phyloP scores from a whole-genome alignment of 306 rosid species.

The Lathyrus oleraceus region DNA sequence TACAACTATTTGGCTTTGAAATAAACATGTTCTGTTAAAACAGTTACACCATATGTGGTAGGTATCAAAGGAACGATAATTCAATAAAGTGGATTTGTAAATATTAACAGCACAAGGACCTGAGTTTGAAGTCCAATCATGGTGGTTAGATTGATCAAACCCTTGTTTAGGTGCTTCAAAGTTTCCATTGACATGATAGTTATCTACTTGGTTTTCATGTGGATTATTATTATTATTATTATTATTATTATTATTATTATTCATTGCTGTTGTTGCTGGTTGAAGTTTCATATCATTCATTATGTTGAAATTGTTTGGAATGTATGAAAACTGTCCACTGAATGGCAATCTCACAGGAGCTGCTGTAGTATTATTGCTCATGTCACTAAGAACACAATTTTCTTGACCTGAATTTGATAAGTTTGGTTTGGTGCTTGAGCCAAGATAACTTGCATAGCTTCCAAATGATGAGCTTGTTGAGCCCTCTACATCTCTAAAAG shows the following conservation, averaged over 20 bases:
- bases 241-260: no score
- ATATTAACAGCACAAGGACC: slow-evolving; percentile 54
- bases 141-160: slow-evolving; percentile 55
- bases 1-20: no score
- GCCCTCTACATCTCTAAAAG: slow-evolving; percentile 72
- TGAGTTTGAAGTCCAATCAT: slow-evolving; percentile 75
- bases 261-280: slow-evolving; percentile 50
- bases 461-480: slow-evolving; percentile 49
- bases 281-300: slow-evolving; percentile 59
- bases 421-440: slow-evolving; percentile 27
- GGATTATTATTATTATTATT: slow-evolving; percentile 52
- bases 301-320: slow-evolving; percentile 68
- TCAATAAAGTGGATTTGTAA: not conserved
- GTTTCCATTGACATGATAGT: slow-evolving; percentile 60
- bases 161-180: slow-evolving; percentile 64
- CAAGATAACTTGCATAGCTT: slow-evolving; percentile 36
- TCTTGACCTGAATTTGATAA: slow-evolving; percentile 30
- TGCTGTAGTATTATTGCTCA: slow-evolving; percentile 30
- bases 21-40: not conserved
- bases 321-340: slow-evolving; percentile 63
- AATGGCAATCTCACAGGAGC: slow-evolving; percentile 58
- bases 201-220: slow-evolving; percentile 58
- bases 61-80: not conserved
- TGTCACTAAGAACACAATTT: slow-evolving; percentile 26
- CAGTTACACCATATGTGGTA: not conserved